These are phyloP conservation scores for Sporothrix phasma DNA, from an alignment of 2,329 filamentous ascomycete species.

Conservation along the genomic window DNA sequence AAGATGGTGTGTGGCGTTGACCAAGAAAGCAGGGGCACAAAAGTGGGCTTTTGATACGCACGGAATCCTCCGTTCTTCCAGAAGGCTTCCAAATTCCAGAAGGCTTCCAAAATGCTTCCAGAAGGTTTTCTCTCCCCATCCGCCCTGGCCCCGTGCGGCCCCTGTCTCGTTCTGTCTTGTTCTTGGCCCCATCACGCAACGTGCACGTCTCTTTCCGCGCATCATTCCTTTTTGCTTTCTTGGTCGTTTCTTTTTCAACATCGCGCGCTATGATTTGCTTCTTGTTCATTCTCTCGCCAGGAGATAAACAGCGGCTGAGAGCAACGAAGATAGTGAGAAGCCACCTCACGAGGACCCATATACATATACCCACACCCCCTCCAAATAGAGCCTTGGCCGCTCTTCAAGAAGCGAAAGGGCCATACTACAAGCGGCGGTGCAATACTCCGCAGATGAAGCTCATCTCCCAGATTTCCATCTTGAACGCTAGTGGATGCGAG, in stretches of 20 bases:
- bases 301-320: too few species aligned
- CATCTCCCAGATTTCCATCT: neutral
- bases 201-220: neutral
- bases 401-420: neutral
- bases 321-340: too few species aligned
- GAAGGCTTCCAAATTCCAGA: slow-evolving; percentile 6
- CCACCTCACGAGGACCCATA: too few species aligned
- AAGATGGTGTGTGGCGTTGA: neutral
- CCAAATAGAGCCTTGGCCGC: neutral
- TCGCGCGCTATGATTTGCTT: too few species aligned
- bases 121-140: neutral
- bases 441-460: neutral
- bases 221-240: neutral
- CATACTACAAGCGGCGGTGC: neutral
- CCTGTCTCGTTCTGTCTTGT: neutral
- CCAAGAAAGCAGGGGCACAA: too few species aligned
- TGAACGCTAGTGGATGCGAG: neutral
- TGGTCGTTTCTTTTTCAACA: too few species aligned
- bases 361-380: too few species aligned
- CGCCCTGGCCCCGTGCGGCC: neutral
- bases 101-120: slow-evolving; percentile 6
- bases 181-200: neutral
- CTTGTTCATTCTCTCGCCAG: neutral
- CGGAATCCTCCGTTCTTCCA: neutral
- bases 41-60: neutral